Percentiles rank a stretch among this genome's conserved stretches.
Conservation (phyloP, 495 filamentous ascomycete species). For the Penicillium diatomitis region DNA sequence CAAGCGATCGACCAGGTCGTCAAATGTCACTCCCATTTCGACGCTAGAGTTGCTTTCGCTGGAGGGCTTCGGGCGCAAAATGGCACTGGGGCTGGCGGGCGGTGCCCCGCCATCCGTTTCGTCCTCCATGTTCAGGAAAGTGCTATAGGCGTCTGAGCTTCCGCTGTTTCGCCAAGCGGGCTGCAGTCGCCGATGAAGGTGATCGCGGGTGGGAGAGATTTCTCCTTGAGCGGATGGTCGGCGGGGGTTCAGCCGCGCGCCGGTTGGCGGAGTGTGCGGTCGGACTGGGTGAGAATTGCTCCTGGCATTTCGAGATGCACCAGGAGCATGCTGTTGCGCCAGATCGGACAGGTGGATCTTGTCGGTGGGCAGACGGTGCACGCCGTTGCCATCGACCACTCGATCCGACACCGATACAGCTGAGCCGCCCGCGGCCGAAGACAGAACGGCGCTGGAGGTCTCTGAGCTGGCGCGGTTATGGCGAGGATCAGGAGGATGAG, state of each 20-base stretch:
- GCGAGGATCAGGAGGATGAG: constrained; percentile 22
- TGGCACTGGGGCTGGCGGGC: constrained; percentile 22
- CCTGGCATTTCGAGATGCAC: constrained; percentile 34
- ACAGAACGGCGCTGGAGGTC: constrained; percentile 18
- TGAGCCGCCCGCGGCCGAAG: constrained; percentile 32
- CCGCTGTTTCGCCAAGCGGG: constrained; percentile 35
- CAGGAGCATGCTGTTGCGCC: constrained; percentile 25
- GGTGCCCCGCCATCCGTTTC: constrained; percentile 27
- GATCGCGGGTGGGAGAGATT: constrained; percentile 22
- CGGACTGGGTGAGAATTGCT: constrained; percentile 37
- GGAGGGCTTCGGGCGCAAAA: constrained; percentile 24
- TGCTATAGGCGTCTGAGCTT: constrained; percentile 35
- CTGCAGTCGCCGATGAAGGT: constrained; percentile 25
- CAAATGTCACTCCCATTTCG: constrained; percentile 62
- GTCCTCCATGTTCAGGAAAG: constrained; percentile 40
- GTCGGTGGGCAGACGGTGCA: constrained; percentile 28
- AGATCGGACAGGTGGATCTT: constrained; percentile 20
- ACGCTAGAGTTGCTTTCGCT: constrained; percentile 25
- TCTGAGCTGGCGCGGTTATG: constrained; percentile 32
- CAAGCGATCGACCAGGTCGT: constrained; percentile 82
- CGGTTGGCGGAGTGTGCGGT: constrained; percentile 36
- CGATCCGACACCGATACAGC: constrained; percentile 20
- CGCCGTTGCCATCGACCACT: constrained; percentile 31
- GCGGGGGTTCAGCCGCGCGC: constrained; percentile 25
- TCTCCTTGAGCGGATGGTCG: constrained; percentile 23